These are phyloP conservation scores for Sungouiozyma intestinalis DNA, from an alignment of 805 yeast genomes.

Conservation along the genomic window DNA sequence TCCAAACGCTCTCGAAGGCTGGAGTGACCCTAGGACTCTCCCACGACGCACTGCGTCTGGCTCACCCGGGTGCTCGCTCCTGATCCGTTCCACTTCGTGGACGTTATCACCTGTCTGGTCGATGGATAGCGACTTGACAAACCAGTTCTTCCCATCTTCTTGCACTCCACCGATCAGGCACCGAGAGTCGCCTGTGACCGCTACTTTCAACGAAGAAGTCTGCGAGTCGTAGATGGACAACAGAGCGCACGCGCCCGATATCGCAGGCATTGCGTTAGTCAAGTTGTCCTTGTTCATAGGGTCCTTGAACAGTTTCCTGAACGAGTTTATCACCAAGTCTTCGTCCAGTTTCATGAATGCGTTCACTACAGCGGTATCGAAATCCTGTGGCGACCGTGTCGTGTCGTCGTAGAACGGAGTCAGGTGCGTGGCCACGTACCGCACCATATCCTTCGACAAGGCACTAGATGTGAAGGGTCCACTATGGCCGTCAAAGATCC, in stretches of 20 bases:
- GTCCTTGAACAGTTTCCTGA: constrained; percentile 55
- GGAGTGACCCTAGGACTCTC: constrained; percentile 83
- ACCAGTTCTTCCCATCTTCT: constrained; percentile 59
- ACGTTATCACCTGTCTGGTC: constrained; percentile 94
- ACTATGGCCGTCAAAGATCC: constrained; percentile 93
- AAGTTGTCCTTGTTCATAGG: constrained; percentile 45
- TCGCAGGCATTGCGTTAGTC: constrained; percentile 76
- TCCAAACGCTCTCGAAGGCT: constrained; percentile 95
- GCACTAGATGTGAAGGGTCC: constrained; percentile 92
- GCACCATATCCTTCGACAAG: constrained; percentile 67
- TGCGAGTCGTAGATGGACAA: constrained; percentile 77
- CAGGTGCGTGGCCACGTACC: constrained; percentile 66
- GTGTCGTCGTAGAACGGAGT: constrained; percentile 46
- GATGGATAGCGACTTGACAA: constrained; percentile 71
- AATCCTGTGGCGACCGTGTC: no score
- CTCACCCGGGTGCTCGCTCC: constrained; percentile 86
- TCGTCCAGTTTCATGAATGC: constrained; percentile 81
- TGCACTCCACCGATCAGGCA: constrained; percentile 73
- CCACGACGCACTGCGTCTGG: constrained; percentile 76
- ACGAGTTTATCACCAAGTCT: constrained; percentile 69
- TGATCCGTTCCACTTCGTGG: constrained; percentile 72
- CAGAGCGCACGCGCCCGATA: constrained; percentile 91
- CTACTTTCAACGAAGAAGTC: constrained; percentile 64
- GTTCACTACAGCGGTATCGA: constrained; percentile 68
- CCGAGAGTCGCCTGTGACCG: constrained; percentile 93